Base-by-base conservation (phyloP, 352 stramenopile genomes). In the Phytophthora multivora region DNA sequence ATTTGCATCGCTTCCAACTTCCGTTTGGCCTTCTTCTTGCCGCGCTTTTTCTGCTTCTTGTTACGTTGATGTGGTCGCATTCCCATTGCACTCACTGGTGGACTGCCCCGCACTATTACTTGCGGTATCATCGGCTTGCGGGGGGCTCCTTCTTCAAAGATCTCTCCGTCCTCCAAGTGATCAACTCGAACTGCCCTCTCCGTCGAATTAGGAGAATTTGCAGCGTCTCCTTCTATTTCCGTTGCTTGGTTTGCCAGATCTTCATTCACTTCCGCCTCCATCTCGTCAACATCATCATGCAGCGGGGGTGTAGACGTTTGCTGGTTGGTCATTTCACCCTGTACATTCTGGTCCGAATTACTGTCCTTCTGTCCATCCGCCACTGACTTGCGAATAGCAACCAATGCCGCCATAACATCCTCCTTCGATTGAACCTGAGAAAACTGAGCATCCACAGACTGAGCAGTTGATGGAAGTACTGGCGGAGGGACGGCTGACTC, bases 41-140 rank as follows among this genome's bases (percentile, higher is more conserved):
- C 80, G 2, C 82, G 81, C 41, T 91, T 91, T 59, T 92, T 92
- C 26, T 81, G 77, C 60, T 89, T 89, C 52, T 89, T 89, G 35
- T 46, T 58, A 9, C 52, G 49, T 30, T 55, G 33, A 16, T 72
- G 43, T 7, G 51, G 38, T 2, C 71, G 59, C 47, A 59, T 43
- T 33, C 36, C 51, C n/a, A 31, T 51, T 33, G 55, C 15, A 5
- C 58, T 51, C 8, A 59, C 21, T 33, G 2, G 15, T 5, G 12
- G 53, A 0, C 64, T 71, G 11, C 82, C 61, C 16, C 68, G 48
- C 7, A 60, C 65, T 54, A 87, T 80, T 21, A 68, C 54, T 10
- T 73, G 63, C 31, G 82, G 86, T 13, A 66, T 66, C 5, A 68
- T 63, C 11, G 75, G 75, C 40, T 72, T 73, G n/a, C 56, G 21